Evolutionary conservation across 257 asterid species (phyloP), one percentile per base, ranked within the genome.

Genomic region (Jacaranda mimosifolia): DNA sequence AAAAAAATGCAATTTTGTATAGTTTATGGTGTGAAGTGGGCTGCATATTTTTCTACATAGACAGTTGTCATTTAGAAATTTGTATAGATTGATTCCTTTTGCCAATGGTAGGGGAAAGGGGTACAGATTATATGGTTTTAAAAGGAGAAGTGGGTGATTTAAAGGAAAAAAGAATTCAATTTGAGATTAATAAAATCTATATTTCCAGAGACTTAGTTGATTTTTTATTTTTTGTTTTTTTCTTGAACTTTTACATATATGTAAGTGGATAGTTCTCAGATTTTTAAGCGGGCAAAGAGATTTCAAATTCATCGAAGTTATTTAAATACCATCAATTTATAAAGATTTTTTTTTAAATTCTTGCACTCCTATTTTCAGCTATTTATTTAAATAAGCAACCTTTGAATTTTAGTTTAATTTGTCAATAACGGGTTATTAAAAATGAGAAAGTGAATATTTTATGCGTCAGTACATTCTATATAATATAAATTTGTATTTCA

Each of bases 1-100:
- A 10, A 48, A 57, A 57, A 40, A 43, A 13, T 15, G 52, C 55
- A 65, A 36, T 18, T 32, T 21, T 43, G 21, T 82, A 66, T 55
- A 48, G n/a, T 71, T 52, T 43, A 46, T n/a, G 76, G 67, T 75
- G 87, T 83, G 85, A 87, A 84, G 88, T 83, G 89, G 87, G 90
- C 66, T 79, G 91, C 89, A 70, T 73, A 73, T 79, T 87, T 82
- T 69, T 76, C 85, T 78, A 77, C 81, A 76, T 32, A 74, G 92
- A 88, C 96, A 93, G 94, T 84, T 89, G 98, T 87, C 91, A 86
- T 77, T 81, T 15, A 13, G 90, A 80, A 71, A 63, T 74, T 81
- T 78, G 85, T 76, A 77, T 57, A 63, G 75, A 35, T 74, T 88
- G 96, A 88, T 91, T 86, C 91, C 86, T 83, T 26, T 85, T 42